Evolutionary conservation across 306 rosid genomes (phyloP).

Genomic region (Vachellia pachyceras): DNA sequence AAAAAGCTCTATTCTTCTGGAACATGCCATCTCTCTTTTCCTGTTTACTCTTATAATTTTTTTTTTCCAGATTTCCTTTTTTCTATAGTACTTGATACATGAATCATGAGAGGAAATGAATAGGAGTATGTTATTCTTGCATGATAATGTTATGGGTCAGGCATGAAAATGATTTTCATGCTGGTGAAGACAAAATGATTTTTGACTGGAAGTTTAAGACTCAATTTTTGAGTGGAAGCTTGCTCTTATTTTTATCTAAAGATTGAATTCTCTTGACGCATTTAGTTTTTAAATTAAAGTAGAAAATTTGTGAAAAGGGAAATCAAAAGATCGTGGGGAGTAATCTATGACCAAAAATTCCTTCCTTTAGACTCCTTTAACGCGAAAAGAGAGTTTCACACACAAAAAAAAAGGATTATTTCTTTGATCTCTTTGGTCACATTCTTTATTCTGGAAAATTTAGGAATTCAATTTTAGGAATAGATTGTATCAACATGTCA

Average conservation of each 20-base stretch:
- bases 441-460: not conserved
- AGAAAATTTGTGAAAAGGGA: not conserved
- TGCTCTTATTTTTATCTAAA: too few species aligned
- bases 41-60: not conserved
- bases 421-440: not conserved
- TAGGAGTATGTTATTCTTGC: not conserved
- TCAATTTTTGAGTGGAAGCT: not conserved
- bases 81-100: not conserved
- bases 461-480: not conserved
- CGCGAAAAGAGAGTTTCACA: not conserved
- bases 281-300: not conserved
- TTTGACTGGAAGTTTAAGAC: not conserved
- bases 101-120: not conserved
- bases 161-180: not conserved
- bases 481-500: not conserved
- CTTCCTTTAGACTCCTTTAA: not conserved
- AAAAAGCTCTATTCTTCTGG: not conserved
- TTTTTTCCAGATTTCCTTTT: slow-evolving; percentile 5
- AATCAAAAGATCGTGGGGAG: not conserved
- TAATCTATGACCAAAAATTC: not conserved
- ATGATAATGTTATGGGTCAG: not conserved
- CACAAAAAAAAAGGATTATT: not conserved
- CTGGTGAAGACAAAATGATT: not conserved
- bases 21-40: slow-evolving; percentile 15
- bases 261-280: not conserved